Percentiles rank a stretch among this genome's conserved stretches.
Evolutionary conservation across 2,329 filamentous ascomycete species (phyloP).

Genomic region (Pseudogymnoascus sp.): DNA sequence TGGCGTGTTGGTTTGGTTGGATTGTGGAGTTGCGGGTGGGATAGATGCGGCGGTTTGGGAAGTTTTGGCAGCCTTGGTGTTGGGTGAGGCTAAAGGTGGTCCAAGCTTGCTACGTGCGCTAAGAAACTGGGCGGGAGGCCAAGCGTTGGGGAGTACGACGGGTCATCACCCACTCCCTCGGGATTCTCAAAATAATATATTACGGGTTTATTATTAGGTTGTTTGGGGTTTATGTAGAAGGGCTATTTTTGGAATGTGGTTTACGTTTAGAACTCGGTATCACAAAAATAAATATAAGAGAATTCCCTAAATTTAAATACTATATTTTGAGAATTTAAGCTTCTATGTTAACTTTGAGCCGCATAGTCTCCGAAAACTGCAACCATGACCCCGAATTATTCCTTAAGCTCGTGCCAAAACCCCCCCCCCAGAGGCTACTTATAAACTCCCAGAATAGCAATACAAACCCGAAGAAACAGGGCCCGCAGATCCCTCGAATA

Average conservation of each 20-base stretch:
- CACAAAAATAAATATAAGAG: background rate
- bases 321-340: background rate
- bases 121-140: background rate
- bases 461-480: background rate
- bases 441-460: background rate
- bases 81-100: background rate
- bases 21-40: slow-evolving; percentile 6
- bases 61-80: slow-evolving; percentile 4
- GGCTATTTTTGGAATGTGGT: background rate
- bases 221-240: background rate
- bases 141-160: background rate
- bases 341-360: background rate
- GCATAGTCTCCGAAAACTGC: background rate
- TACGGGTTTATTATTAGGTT: background rate
- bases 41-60: slow-evolving; percentile 3
- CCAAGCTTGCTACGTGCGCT: background rate
- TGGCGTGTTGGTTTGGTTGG: slow-evolving; percentile 5
- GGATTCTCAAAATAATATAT: background rate
- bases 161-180: background rate
- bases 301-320: background rate
- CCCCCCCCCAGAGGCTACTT: background rate
- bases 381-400: background rate
- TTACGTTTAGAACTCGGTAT: background rate
- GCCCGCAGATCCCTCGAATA: background rate
- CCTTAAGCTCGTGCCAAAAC: background rate